Conservation (phyloP, 305 asterid species). For the Rubia occidens region DNA sequence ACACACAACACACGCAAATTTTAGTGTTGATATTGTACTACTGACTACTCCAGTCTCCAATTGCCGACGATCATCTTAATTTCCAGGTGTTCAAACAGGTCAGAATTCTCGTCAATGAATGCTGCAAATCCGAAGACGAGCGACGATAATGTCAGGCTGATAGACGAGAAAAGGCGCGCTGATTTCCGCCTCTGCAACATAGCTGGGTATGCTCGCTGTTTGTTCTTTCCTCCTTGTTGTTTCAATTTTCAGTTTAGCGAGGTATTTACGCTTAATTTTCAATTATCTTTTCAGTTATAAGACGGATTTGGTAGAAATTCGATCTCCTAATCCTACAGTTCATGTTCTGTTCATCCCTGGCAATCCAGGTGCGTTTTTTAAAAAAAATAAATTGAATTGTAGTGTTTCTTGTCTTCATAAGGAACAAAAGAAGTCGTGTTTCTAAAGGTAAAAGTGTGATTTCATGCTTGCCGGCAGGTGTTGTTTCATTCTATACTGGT, state of each 20-base stretch:
- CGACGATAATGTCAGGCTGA: conserved; percentile 31
- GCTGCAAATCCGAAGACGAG: conserved; percentile 34
- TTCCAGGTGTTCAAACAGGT: conserved; percentile 27
- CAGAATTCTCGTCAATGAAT: conserved; percentile 20
- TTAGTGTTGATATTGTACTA: neutral
- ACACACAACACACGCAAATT: neutral
- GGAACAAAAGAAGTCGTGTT: neutral
- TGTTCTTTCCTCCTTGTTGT: neutral
- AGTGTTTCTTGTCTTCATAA: neutral
- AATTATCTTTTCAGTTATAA: conserved; percentile 39
- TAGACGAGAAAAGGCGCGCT: conserved; percentile 31
- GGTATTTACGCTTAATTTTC: neutral
- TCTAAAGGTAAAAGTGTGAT: neutral
- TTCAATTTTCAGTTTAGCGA: neutral
- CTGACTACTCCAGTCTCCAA: neutral
- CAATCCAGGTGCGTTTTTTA: conserved; percentile 56
- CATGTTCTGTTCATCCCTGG: conserved; percentile 81
- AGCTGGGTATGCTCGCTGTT: conserved; percentile 40
- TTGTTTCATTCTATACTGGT: conserved; percentile 61
- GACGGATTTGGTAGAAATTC: conserved; percentile 70
- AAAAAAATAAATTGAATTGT: neutral
- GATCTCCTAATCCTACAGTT: conserved; percentile 40
- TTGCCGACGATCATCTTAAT: neutral
- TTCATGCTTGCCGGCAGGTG: conserved; percentile 35
- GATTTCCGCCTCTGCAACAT: conserved; percentile 41